These are phyloP conservation scores for Rhodotorula sp. DNA, from an alignment of 1,284 basidiomycete genomes.

Conservation along the genomic window DNA sequence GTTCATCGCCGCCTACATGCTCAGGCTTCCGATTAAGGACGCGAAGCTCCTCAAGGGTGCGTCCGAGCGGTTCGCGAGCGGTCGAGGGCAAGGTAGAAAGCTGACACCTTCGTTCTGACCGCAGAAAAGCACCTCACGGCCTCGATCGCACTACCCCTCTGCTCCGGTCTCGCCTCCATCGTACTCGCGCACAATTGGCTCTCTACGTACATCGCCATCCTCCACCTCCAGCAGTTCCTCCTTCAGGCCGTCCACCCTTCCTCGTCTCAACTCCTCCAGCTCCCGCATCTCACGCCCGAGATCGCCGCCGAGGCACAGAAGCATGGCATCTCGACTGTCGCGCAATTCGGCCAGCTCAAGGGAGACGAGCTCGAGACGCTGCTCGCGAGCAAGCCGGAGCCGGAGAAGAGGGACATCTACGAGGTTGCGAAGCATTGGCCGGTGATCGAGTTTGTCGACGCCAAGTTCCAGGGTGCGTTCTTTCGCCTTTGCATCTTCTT, in stretches of 20 bases:
- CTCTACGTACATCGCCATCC: slow-evolving; percentile 70
- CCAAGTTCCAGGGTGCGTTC: slow-evolving; percentile 76
- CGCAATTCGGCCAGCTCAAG: slow-evolving; percentile 40
- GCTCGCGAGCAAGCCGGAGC: slow-evolving; percentile 56
- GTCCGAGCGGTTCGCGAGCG: no score
- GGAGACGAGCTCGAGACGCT: slow-evolving; percentile 48
- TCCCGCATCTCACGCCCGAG: slow-evolving; percentile 63
- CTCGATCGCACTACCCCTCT: slow-evolving; percentile 52
- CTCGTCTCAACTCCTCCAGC: slow-evolving; percentile 62
- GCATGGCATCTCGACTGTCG: slow-evolving; percentile 51
- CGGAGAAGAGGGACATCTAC: slow-evolving; percentile 60
- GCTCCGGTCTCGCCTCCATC: slow-evolving; percentile 77
- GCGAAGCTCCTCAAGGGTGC: slow-evolving; percentile 64
- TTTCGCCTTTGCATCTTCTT: not conserved
- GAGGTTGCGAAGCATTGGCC: slow-evolving; percentile 74
- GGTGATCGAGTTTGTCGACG: slow-evolving; percentile 75
- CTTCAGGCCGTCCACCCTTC: slow-evolving; percentile 75
- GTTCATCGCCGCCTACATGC: slow-evolving; percentile 81
- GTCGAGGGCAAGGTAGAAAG: no score
- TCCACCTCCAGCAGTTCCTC: slow-evolving; percentile 80
- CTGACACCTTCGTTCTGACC: not conserved
- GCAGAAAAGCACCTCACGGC: slow-evolving; percentile 44
- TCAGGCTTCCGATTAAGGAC: slow-evolving; percentile 67
- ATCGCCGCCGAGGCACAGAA: slow-evolving; percentile 47
- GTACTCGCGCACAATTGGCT: slow-evolving; percentile 88